Evolutionary conservation across 2,329 filamentous ascomycete species (phyloP), one percentile per base, ranked within the genome.

Genomic region (Niveomyces coronatus): DNA sequence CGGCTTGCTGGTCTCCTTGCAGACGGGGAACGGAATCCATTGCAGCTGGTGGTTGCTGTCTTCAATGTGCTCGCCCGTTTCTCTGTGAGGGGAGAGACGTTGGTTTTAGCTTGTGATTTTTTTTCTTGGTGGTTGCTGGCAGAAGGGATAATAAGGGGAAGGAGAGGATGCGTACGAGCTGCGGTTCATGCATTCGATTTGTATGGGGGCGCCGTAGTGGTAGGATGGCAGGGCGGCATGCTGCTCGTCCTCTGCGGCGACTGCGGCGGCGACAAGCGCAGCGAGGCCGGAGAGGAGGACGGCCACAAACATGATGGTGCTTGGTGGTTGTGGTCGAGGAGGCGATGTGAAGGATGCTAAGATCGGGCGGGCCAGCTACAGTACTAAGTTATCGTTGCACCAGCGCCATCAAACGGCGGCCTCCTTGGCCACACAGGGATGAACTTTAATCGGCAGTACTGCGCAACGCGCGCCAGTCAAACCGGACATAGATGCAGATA

Each of bases 21-120:
- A 96, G 23, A 72, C 70, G 17, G 85, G 85, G 61, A 96, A 96
- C 27, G 89, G 86, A 31, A 91, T 79, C 71, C 91, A 96, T 71
- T 94, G 74, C 40, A 95, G 76, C 58, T 93, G 82, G 53, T 91
- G 81, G 46, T 79, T 70, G 24, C 72, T 70, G 56, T 93, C 79
- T 54, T 85, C 82, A 53, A 95, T 80, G 67, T 94, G 86, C 61
- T 94, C 86, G 57, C 86, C 86, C 8, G 84, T 91, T 51, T 93
- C 85, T 52, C 85, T 91, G 55, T 14, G 10, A 19, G 10, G 9
- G 17, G 17, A 8, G 17, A 7, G 8, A 14, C 3, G 4, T 23
- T 30, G 27, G n/a, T n/a, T n/a, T n/a, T n/a, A n/a, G n/a, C n/a
- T n/a, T n/a, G n/a, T n/a, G n/a, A n/a, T n/a, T n/a, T n/a, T n/a